A percentile compares a stretch with the other conserved stretches of the same genome.
These are phyloP conservation scores for Ilex paraguariensis DNA, from an alignment of 305 asterid genomes.

Conservation along the genomic window DNA sequence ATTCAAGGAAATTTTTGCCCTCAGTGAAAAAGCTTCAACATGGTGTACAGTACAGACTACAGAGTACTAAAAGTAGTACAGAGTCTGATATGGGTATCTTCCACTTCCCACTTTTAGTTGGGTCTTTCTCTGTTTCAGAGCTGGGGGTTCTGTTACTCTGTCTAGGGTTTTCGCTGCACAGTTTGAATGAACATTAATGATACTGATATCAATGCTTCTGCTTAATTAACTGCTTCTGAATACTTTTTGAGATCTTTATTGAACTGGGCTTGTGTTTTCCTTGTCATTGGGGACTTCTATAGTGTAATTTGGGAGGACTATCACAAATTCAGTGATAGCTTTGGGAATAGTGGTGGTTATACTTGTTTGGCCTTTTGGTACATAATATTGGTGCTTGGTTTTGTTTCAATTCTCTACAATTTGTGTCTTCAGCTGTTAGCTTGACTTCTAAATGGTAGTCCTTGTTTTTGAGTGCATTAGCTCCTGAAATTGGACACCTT, in stretches of 20 bases:
- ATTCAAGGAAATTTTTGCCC: conserved; percentile 9
- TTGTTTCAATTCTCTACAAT: neutral
- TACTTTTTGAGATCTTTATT: conserved; percentile 44
- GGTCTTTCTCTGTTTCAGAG: conserved; percentile 20
- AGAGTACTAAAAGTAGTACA: conserved; percentile 46
- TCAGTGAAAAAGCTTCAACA: neutral
- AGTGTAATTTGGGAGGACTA: conserved; percentile 16
- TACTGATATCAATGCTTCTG: conserved; percentile 48
- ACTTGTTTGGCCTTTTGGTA: conserved; percentile 16
- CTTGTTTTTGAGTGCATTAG: neutral
- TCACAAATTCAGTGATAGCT: conserved; percentile 36
- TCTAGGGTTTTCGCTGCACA: conserved; percentile 18
- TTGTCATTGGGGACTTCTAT: conserved; percentile 35
- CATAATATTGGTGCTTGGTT: conserved; percentile 20
- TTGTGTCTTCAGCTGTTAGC: neutral
- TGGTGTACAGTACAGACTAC: conserved; percentile 13
- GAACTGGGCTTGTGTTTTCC: conserved; percentile 36
- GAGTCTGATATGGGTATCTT: conserved; percentile 71
- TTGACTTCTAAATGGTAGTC: no score
- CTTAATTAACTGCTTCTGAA: conserved; percentile 38
- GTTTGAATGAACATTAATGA: conserved; percentile 45
- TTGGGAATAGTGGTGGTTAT: conserved; percentile 29
- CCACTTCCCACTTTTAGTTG: conserved; percentile 44
- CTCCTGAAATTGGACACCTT: neutral
- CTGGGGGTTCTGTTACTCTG: conserved; percentile 15